phyloP scores from a whole-genome alignment of 768 basidiomycete species.

The Tylopilus subfusipes region DNA sequence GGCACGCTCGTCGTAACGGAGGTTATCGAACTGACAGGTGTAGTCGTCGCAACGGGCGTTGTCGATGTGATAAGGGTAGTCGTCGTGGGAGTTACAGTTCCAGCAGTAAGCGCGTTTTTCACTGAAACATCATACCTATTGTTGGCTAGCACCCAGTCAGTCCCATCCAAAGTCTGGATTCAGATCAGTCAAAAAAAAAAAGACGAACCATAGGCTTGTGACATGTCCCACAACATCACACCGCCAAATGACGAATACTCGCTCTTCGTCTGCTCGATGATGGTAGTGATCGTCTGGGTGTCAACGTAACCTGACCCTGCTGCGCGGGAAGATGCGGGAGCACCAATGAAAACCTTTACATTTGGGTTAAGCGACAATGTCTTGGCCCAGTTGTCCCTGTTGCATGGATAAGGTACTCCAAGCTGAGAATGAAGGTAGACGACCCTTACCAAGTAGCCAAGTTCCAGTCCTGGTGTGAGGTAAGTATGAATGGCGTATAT shows the following conservation, averaged over 20 bases:
- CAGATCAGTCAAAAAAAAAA: not conserved
- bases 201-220: constrained; percentile 41
- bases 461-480: constrained; percentile 43
- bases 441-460: constrained; percentile 38
- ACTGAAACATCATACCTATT: constrained; percentile 56
- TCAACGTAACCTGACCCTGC: constrained; percentile 45
- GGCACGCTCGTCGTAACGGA: too few relatives aligned
- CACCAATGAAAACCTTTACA: constrained; percentile 50
- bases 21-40: too few relatives aligned
- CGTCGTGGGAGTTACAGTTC: constrained; percentile 2
- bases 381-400: constrained; percentile 49
- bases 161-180: not conserved
- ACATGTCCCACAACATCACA: constrained; percentile 44
- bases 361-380: constrained; percentile 41
- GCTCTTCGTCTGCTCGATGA: constrained; percentile 33
- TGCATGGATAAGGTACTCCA: not conserved
- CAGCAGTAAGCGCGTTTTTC: constrained; percentile 50
- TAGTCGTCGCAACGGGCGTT: constrained; percentile 7
- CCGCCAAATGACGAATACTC: constrained; percentile 46
- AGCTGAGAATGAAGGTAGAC: not conserved
- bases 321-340: constrained; percentile 41
- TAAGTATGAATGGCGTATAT: not conserved
- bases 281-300: constrained; percentile 32
- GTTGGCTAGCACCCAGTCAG: constrained; percentile 40
- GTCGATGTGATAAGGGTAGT: constrained; percentile 18